Evolutionary conservation across 2,329 filamentous ascomycete genomes (phyloP), one percentile per base, ranked within the genome.

Genomic region (Xylariaceae sp.): DNA sequence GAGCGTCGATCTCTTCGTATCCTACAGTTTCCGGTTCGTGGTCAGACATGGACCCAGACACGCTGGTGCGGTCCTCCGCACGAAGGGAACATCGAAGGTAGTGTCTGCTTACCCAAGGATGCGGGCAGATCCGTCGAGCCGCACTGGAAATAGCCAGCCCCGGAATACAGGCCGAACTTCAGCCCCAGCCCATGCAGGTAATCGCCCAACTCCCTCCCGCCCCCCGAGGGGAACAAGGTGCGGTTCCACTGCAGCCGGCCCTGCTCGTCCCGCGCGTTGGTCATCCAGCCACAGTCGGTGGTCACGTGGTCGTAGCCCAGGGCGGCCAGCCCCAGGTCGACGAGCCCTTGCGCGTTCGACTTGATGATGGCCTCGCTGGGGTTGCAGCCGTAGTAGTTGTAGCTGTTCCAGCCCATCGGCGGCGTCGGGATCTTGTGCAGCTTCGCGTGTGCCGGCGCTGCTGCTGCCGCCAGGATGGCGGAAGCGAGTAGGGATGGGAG

Each of bases 201-300:
- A 2, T 75, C 33, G 1, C 69, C 68, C 3, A 77, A 53, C 1
- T 65, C 70, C 15, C 61, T 64, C 12, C 72, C 47, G 15, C 29
- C 29, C 12, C 50, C 64, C 0, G 69, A 69, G 0, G 74, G 74
- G 19, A 78, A 78, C 1, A 67, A 50, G 0, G 56, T 64, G 5
- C 56, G 47, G 38, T 77, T 72, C 66, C 70, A 78, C 9, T 69
- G 66, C 3, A 76, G 56, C 14, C 61, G 61, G 2, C 68, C 69
- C 8, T 73, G 56, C 0, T 59, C 52, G 26, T 70, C 61, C 3
- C 66, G 56, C 6, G 63, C 53, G 12, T 48, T 49, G 0, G 59
- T 51, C 15, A 60, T 66, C 78, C 76, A 81, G 1, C 78, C 76
- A 38, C 75, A 81, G 48, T 81, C 78, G 0, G 69, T 66, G 0